Conservation (phyloP, 495 filamentous ascomycete genomes). For the Viridothelium virens region DNA sequence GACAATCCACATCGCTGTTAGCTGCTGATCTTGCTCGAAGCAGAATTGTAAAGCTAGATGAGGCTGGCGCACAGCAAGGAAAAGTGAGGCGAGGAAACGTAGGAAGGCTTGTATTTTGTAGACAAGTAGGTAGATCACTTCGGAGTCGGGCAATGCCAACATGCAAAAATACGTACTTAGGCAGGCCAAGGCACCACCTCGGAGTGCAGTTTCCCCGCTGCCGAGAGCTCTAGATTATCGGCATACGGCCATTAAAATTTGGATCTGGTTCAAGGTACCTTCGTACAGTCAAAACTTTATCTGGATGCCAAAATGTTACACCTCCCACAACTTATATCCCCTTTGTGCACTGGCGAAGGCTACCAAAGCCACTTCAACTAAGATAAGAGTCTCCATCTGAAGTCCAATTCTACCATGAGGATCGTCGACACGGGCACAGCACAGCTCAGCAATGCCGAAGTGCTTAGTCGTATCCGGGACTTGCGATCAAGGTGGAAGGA, state of each 20-base stretch:
- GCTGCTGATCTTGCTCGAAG: not conserved
- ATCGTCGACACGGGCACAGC: not conserved
- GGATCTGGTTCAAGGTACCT: not conserved
- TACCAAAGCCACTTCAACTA: too few species aligned
- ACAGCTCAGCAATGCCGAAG: not conserved
- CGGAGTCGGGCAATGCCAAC: not conserved
- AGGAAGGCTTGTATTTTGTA: not conserved
- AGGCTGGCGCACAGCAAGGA: not conserved
- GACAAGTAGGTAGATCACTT: constrained; percentile 1
- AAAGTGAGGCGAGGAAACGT: not conserved
- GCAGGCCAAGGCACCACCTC: not conserved
- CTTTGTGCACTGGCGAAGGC: too few species aligned
- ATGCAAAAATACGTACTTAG: not conserved
- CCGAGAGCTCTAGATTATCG: not conserved
- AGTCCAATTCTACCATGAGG: not conserved
- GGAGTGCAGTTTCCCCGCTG: not conserved
- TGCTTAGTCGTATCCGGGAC: not conserved
- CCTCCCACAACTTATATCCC: too few species aligned
- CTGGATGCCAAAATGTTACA: too few species aligned
- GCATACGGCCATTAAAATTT: not conserved
- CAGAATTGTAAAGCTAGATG: not conserved
- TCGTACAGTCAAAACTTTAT: not conserved
- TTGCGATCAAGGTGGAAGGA: not conserved
- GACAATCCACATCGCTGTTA: constrained; percentile 77
- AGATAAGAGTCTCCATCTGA: not conserved